A percentile compares a stretch with the other conserved stretches of the same genome.
phyloP scores from a whole-genome alignment of 345 rosid genomes.

The Reutealis trisperma region DNA sequence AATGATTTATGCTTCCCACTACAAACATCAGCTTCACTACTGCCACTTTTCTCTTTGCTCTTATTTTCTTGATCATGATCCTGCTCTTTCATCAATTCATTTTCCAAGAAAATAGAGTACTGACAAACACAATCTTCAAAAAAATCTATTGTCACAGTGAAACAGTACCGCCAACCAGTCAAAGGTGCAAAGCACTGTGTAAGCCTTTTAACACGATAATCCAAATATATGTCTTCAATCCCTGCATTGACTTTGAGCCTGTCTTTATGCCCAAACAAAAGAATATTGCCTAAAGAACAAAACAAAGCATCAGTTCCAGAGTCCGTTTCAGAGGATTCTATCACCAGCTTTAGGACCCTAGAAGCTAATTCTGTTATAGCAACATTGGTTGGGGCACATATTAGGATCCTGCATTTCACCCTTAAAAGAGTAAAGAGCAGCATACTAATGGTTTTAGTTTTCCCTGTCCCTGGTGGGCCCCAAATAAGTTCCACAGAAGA shows the following conservation, averaged over 20 bases:
- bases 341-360: slow-evolving; percentile 43
- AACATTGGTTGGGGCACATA: slow-evolving; percentile 54
- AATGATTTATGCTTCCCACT: slow-evolving; percentile 21
- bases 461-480: slow-evolving; percentile 68
- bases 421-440: slow-evolving; percentile 36
- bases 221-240: slow-evolving; percentile 41
- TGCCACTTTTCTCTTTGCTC: not conserved
- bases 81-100: slow-evolving; percentile 13
- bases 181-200: slow-evolving; percentile 22
- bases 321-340: slow-evolving; percentile 15
- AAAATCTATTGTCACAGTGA: slow-evolving; percentile 28
- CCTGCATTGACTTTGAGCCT: slow-evolving; percentile 34
- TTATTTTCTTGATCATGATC: slow-evolving; percentile 13
- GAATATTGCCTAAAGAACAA: slow-evolving; percentile 36
- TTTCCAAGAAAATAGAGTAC: slow-evolving; percentile 31
- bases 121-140: slow-evolving; percentile 29
- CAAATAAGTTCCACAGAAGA: slow-evolving; percentile 43
- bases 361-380: slow-evolving; percentile 49
- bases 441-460: slow-evolving; percentile 43
- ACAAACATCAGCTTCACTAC: not conserved
- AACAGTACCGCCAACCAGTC: slow-evolving; percentile 34
- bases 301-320: slow-evolving; percentile 6
- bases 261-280: slow-evolving; percentile 46
- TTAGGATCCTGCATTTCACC: slow-evolving; percentile 39
- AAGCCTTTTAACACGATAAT: slow-evolving; percentile 41